These are phyloP conservation scores for Dichotomopilus funicola DNA, from an alignment of 2,329 filamentous ascomycete species.

Conservation along the genomic window DNA sequence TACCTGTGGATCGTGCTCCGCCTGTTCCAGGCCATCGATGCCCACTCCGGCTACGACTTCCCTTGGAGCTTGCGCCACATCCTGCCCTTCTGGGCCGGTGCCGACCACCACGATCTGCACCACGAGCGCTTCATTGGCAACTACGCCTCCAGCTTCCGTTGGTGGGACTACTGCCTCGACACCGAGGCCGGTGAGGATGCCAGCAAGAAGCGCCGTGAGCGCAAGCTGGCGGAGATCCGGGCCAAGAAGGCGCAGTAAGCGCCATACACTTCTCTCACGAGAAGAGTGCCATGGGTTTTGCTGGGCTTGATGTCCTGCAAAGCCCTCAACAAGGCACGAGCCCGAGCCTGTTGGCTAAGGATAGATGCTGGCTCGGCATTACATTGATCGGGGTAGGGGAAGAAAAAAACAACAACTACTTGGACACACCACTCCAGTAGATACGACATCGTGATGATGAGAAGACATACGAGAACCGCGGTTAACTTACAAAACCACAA, in stretches of 20 bases:
- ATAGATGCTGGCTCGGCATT: background rate
- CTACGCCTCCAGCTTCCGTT: slow-evolving; percentile 95
- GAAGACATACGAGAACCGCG: too few species aligned
- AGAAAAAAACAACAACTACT: background rate
- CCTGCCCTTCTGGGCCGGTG: slow-evolving; percentile 95
- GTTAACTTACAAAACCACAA: slow-evolving; percentile 2
- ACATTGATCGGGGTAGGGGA: background rate
- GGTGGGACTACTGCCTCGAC: slow-evolving; percentile 95
- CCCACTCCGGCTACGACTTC: slow-evolving; percentile 97
- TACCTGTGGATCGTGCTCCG: slow-evolving; percentile 92
- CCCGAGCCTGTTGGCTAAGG: background rate
- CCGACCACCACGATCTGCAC: slow-evolving; percentile 92
- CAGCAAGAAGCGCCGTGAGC: slow-evolving; percentile 73
- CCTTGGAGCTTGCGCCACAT: slow-evolving; percentile 95
- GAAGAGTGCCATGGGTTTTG: too few species aligned
- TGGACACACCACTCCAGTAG: background rate
- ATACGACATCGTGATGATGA: slow-evolving; percentile 18
- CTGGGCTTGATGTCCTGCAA: too few species aligned
- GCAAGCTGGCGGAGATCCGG: slow-evolving; percentile 59
- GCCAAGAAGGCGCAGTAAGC: slow-evolving; percentile 62
- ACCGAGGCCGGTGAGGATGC: slow-evolving; percentile 90
- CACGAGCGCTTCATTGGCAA: slow-evolving; percentile 99
- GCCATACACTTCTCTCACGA: too few species aligned
- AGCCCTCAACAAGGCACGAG: background rate
- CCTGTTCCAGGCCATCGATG: slow-evolving; percentile 95